A percentile compares a stretch with the other conserved stretches of the same genome.
Evolutionary conservation across 2,329 filamentous ascomycete species (phyloP).

Genomic region (Gremmenia infestans): DNA sequence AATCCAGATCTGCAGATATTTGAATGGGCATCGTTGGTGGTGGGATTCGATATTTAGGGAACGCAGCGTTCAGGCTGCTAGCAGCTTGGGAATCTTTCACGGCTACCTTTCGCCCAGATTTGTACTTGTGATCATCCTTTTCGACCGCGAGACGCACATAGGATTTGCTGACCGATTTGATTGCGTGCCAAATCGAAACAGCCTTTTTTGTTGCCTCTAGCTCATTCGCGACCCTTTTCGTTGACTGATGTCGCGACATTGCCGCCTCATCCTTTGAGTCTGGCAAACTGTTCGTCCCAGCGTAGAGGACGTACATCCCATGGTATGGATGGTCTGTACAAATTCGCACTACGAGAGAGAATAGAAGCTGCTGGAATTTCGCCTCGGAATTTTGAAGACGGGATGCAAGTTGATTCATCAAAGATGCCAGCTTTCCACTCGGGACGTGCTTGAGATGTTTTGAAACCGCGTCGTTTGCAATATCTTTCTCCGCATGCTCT

Average conservation of each 20-base stretch:
- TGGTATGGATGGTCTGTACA: conserved; percentile 94
- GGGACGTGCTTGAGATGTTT: conserved; percentile 69
- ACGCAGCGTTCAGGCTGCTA: conserved; percentile 54
- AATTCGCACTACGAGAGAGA: conserved; percentile 71
- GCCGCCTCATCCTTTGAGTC: conserved; percentile 71
- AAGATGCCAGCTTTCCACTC: conserved; percentile 82
- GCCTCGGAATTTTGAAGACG: conserved; percentile 67
- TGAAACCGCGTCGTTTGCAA: conserved; percentile 72
- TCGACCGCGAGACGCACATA: conserved; percentile 63
- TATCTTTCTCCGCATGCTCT: conserved; percentile 70
- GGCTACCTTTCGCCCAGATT: conserved; percentile 58
- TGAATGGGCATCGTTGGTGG: conserved; percentile 86
- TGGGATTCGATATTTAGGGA: conserved; percentile 67
- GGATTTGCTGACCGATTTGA: conserved; percentile 67
- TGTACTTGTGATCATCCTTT: conserved; percentile 59
- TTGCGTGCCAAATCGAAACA: conserved; percentile 59
- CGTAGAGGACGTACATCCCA: conserved; percentile 95
- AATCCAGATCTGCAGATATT: conserved; percentile 67
- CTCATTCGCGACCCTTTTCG: conserved; percentile 60
- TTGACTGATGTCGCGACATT: conserved; percentile 67
- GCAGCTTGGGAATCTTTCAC: conserved; percentile 62
- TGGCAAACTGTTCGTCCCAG: conserved; percentile 64
- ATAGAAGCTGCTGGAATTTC: conserved; percentile 72
- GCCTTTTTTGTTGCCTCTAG: conserved; percentile 44
- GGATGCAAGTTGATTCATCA: conserved; percentile 98